These are phyloP conservation scores for Ciborinia camelliae DNA, from an alignment of 2,329 filamentous ascomycete genomes.

Conservation along the genomic window DNA sequence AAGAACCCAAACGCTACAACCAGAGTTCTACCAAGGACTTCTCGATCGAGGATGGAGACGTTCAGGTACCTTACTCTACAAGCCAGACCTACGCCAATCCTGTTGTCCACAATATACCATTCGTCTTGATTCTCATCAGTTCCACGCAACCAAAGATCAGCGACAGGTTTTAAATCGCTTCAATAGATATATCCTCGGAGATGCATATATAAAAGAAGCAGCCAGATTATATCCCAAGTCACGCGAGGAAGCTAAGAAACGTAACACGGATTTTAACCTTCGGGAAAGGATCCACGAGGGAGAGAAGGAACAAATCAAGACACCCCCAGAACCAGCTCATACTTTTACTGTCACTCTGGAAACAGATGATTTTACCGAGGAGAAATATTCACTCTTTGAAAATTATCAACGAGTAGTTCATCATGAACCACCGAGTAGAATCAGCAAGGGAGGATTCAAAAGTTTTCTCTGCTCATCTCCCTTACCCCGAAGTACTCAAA, in stretches of 20 bases:
- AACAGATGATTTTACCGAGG: conserved; percentile 65
- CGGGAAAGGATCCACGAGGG: conserved; percentile 65
- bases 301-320: conserved; percentile 48
- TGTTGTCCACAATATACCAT: conserved; percentile 94
- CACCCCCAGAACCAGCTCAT: conserved; percentile 63
- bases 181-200: conserved; percentile 67
- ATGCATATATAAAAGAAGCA: conserved; percentile 61
- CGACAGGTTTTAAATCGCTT: conserved; percentile 74
- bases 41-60: conserved; percentile 76
- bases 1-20: conserved; percentile 56
- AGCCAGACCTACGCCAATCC: conserved; percentile 71
- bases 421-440: conserved; percentile 58
- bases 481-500: conserved; percentile 46
- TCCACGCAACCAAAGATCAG: conserved; percentile 68
- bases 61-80: conserved; percentile 68
- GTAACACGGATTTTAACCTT: conserved; percentile 66
- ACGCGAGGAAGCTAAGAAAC: conserved; percentile 60
- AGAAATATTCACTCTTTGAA: conserved; percentile 70
- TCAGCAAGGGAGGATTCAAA: conserved; percentile 60
- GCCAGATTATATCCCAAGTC: conserved; percentile 63
- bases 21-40: conserved; percentile 66
- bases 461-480: conserved; percentile 74
- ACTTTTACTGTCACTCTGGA: conserved; percentile 68
- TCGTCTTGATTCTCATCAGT: conserved; percentile 62
- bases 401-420: conserved; percentile 76